A percentile compares a stretch with the other conserved stretches of the same genome.
phyloP scores from a whole-genome alignment of 805 yeast species.

The Cyberlindnera galapagoensis region DNA sequence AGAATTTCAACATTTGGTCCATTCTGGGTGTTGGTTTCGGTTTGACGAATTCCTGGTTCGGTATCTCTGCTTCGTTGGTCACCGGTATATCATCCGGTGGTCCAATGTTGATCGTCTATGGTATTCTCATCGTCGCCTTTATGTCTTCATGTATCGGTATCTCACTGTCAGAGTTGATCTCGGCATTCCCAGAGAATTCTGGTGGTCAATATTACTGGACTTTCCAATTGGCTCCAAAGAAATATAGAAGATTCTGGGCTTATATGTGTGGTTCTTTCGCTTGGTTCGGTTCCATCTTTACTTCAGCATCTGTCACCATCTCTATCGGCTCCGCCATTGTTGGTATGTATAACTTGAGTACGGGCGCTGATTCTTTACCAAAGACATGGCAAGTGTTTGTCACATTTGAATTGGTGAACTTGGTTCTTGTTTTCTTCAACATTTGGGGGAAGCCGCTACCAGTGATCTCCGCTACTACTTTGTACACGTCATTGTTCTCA shows the following conservation, averaged over 20 bases:
- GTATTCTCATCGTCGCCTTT: constrained; percentile 43
- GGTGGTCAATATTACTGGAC: constrained; percentile 61
- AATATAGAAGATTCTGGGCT: constrained; percentile 32
- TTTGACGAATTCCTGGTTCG: constrained; percentile 56
- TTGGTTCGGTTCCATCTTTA: constrained; percentile 55
- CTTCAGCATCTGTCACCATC: constrained; percentile 53
- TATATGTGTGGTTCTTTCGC: constrained; percentile 57
- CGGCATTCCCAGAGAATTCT: constrained; percentile 45
- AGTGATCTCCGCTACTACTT: constrained; percentile 39
- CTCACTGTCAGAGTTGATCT: constrained; percentile 46
- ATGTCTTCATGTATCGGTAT: constrained; percentile 42
- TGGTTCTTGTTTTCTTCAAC: constrained; percentile 39
- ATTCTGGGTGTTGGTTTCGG: constrained; percentile 56
- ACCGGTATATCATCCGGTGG: constrained; percentile 55
- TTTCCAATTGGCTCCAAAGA: constrained; percentile 42
- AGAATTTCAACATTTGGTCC: constrained; percentile 38
- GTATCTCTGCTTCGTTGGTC: constrained; percentile 48
- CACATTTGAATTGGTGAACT: constrained; percentile 39
- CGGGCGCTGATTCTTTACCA: constrained; percentile 28
- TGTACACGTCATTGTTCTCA: constrained; percentile 46
- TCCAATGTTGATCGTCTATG: constrained; percentile 50
- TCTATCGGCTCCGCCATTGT: constrained; percentile 45
- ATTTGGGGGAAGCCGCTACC: constrained; percentile 48
- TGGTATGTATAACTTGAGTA: constrained; percentile 40
- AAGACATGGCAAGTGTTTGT: constrained; percentile 52